Evolutionary conservation across 2,329 filamentous ascomycete genomes (phyloP).

Genomic region (Arachnopeziza araneosa): DNA sequence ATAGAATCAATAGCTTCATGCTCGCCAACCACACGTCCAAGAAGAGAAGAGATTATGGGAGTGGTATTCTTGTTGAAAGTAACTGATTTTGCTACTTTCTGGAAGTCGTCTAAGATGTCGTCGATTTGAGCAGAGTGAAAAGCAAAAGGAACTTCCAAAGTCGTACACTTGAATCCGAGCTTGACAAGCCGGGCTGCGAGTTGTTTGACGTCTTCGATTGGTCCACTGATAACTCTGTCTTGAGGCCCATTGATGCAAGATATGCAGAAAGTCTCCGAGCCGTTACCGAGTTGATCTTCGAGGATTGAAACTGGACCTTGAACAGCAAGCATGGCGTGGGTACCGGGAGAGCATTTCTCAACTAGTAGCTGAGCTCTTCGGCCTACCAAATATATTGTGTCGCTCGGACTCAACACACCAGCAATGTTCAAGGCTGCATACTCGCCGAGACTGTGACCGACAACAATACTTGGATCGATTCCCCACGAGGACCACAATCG

Average conservation of each 20-base stretch:
- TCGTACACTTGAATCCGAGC: conserved; percentile 49
- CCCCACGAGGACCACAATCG: conserved; percentile 50
- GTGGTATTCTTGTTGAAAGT: conserved; percentile 47
- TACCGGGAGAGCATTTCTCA: conserved; percentile 58
- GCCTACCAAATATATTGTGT: conserved; percentile 67
- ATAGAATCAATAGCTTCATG: conserved; percentile 49
- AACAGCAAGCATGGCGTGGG: conserved; percentile 60
- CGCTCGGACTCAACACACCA: conserved; percentile 62
- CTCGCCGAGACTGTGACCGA: conserved; percentile 64
- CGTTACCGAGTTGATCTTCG: conserved; percentile 37
- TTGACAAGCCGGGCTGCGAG: conserved; percentile 37
- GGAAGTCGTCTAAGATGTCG: conserved; percentile 36
- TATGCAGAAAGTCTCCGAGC: conserved; percentile 14
- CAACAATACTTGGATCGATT: conserved; percentile 46
- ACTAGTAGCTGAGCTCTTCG: conserved; percentile 58
- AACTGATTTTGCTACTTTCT: conserved; percentile 47
- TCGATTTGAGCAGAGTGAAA: conserved; percentile 58
- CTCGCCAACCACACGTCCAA: conserved; percentile 52
- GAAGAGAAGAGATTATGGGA: conserved; percentile 63
- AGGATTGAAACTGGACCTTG: conserved; percentile 44
- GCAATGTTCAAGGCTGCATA: conserved; percentile 67
- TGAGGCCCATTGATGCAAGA: conserved; percentile 72
- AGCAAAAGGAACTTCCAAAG: conserved; percentile 47
- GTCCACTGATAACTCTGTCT: conserved; percentile 65
- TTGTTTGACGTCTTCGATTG: conserved; percentile 47